phyloP scores from a whole-genome alignment of 257 asterid species.

The Fraxinus pennsylvanica region DNA sequence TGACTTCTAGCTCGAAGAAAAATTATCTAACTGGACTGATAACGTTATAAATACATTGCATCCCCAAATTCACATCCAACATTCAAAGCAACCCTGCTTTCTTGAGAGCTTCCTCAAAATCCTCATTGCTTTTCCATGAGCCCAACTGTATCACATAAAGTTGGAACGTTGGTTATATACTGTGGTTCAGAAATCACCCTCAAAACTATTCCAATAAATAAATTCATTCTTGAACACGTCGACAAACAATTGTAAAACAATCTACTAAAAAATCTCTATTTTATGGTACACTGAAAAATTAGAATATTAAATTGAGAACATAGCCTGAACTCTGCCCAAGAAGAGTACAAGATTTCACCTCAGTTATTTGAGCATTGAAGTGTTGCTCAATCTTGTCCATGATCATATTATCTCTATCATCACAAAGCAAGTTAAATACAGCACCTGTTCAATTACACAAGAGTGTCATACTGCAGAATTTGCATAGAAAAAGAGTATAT shows the following conservation, averaged over 20 bases:
- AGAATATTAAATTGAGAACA: background rate
- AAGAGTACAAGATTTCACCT: slow-evolving; percentile 40
- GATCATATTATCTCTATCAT: slow-evolving; percentile 34
- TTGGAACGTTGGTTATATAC: background rate
- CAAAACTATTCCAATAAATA: background rate
- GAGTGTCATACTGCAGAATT: background rate
- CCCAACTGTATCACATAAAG: slow-evolving; percentile 45
- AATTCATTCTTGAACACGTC: background rate
- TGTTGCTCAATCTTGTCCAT: slow-evolving; percentile 62
- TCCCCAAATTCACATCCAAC: background rate
- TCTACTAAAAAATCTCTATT: background rate
- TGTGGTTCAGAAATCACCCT: background rate
- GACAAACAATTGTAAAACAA: background rate
- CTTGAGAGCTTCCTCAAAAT: slow-evolving; percentile 56
- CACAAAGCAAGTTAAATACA: slow-evolving; percentile 47
- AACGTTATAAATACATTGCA: background rate
- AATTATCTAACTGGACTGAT: background rate
- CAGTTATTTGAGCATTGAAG: slow-evolving; percentile 44
- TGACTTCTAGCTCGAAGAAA: background rate
- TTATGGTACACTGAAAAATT: background rate
- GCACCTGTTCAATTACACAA: slow-evolving; percentile 44
- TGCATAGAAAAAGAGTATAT: background rate
- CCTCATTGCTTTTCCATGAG: slow-evolving; percentile 49
- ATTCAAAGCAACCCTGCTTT: slow-evolving; percentile 60
- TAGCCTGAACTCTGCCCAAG: background rate